Base-by-base conservation (phyloP, 495 filamentous ascomycete species). In the Sabuloglossum arenarium region DNA sequence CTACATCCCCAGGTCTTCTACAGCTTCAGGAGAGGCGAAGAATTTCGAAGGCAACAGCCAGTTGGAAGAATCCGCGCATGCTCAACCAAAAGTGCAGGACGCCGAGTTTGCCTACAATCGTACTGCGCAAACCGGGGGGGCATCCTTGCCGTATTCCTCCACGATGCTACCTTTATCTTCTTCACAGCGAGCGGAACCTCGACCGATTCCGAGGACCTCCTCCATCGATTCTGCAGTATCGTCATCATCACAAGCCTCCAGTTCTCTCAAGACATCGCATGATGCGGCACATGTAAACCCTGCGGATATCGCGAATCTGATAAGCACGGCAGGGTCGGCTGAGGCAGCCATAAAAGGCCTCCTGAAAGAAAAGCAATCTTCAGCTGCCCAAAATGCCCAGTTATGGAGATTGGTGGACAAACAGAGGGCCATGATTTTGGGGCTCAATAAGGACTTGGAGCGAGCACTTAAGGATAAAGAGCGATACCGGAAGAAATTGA, bases 161-260 rank as follows among this genome's bases (percentile, higher is more conserved):
- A 58, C 56, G 16, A 60, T 61, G 60, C 57, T 59, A 6, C 59
- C 64, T 1, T 60, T 64, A 19, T 60, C 64, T 54, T 55, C 53
- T 24, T 64, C 64, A 25, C 56, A 56, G 34, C 57, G 60, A 42
- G 56, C 59, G 31, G 66, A 66, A 0, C 47, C 59, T 57, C 72
- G 79, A 34, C 65, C 70, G 51, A 71, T 77, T 61, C 80, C 84
- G 55, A 81, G 90, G 59, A 97, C 83, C 50, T 87, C 87, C 1
- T 98, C 91, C 34, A 96, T 96, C 61, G 91, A 97, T 64, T 95
- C 91, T 8, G 85, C 88, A 0, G 85, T 94, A 27, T 97, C 90
- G 0, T 83, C 85, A 43, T 94, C 88, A 8, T 79, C 81, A n/a
- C 71, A 65, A 59, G 75, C 73, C 16, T 71, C 74, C 6, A 78